phyloP scores from a whole-genome alignment of 768 basidiomycete species.

The Porpolomopsis calyptriformis region DNA sequence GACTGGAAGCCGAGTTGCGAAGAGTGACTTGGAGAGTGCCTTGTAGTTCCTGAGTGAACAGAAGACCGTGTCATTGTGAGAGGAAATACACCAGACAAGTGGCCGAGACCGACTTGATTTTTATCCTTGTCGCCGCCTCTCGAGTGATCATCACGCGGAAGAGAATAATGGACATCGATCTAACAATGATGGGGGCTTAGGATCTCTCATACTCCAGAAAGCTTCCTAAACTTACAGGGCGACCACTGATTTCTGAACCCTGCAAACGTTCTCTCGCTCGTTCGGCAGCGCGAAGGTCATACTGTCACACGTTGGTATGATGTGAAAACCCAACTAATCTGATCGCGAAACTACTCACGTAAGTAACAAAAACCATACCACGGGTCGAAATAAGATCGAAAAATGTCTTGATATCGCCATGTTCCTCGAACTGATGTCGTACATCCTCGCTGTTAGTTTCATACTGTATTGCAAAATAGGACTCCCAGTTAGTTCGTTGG shows the following conservation, averaged over 20 bases:
- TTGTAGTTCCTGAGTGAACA: constrained; percentile 51
- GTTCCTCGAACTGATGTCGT: constrained; percentile 76
- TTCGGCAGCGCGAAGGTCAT: constrained; percentile 86
- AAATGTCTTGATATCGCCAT: constrained; percentile 94
- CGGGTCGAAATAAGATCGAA: constrained; percentile 90
- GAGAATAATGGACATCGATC: constrained; percentile 98
- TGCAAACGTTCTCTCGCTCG: constrained; percentile 85
- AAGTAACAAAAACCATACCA: constrained; percentile 99
- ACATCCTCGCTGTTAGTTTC: constrained; percentile 83
- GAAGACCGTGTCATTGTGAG: not conserved
- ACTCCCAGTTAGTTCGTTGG: constrained; percentile 7
- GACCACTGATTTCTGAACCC: constrained; percentile 75
- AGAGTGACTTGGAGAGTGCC: constrained; percentile 77
- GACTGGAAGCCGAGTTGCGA: constrained; percentile 55
- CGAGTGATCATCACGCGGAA: constrained; percentile 80
- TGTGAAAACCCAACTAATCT: constrained; percentile 1
- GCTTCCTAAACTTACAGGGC: constrained; percentile 57
- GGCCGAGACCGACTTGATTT: constrained; percentile 56
- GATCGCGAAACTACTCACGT: constrained; percentile 51
- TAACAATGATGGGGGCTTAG: constrained; percentile 22
- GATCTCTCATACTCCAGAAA: constrained; percentile 5
- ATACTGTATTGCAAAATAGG: constrained; percentile 43
- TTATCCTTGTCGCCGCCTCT: constrained; percentile 63
- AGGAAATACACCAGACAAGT: not conserved
- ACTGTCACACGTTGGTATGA: constrained; percentile 39